A percentile compares a stretch with the other conserved stretches of the same genome.
Conservation (phyloP, 2,329 filamentous ascomycete species). For the Neofusicoccum umdonicola region DNA sequence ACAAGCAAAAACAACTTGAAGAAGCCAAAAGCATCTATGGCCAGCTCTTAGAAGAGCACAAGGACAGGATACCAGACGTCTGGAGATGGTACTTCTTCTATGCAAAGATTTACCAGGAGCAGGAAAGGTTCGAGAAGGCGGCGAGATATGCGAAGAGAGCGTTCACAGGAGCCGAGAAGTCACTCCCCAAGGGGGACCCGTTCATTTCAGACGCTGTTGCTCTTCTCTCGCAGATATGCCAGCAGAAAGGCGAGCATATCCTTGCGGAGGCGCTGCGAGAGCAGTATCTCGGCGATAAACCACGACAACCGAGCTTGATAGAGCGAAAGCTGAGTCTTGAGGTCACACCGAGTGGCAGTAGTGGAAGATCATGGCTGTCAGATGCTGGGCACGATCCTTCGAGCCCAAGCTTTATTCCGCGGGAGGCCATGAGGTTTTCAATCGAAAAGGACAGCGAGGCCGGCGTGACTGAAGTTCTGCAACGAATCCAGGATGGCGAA, state of each 20-base stretch:
- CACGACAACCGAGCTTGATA: neutral
- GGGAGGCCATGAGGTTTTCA: neutral
- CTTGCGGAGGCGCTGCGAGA: slow-evolving; percentile 7
- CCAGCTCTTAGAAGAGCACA: slow-evolving; percentile 1
- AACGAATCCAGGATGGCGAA: neutral
- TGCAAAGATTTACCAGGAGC: slow-evolving; percentile 10
- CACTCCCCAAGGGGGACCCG: neutral
- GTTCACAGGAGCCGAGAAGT: slow-evolving; percentile 1
- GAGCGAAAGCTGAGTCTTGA: slow-evolving; percentile 6
- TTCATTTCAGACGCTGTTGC: slow-evolving; percentile 5
- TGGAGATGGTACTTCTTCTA: slow-evolving; percentile 16
- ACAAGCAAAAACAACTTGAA: slow-evolving; percentile 14
- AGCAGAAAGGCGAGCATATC: slow-evolving; percentile 10
- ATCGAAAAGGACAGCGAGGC: slow-evolving; percentile 6
- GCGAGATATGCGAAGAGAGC: slow-evolving; percentile 10
- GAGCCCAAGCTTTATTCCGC: slow-evolving; percentile 3
- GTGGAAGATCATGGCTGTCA: slow-evolving; percentile 3
- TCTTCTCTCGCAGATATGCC: slow-evolving; percentile 9
- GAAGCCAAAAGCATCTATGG: slow-evolving; percentile 13
- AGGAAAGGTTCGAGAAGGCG: slow-evolving; percentile 3
- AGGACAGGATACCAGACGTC: neutral
- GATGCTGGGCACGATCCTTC: slow-evolving; percentile 1
- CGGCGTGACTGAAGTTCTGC: neutral
- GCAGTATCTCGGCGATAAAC: slow-evolving; percentile 9
- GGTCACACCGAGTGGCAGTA: neutral